Evolutionary conservation across 331 rosid species (phyloP).

Genomic region (Dryas integrifolia): DNA sequence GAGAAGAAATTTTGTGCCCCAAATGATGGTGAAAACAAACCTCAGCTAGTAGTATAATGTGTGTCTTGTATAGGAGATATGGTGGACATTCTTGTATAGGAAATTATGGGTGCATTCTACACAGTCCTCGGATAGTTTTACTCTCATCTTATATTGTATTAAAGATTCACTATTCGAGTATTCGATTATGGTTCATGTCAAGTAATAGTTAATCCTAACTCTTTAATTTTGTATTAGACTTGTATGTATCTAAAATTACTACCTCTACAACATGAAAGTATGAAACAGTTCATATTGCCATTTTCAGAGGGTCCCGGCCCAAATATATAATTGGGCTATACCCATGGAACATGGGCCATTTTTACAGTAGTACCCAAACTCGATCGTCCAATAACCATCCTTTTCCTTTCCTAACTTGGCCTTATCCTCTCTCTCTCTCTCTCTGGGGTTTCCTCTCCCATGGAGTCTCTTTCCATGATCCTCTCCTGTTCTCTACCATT

Average conservation of each 20-base stretch:
- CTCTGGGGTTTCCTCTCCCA: constrained; percentile 16
- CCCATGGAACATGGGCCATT: not conserved
- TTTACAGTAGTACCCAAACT: not conserved
- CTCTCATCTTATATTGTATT: no score
- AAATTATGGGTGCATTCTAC: not conserved
- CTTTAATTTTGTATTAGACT: not conserved
- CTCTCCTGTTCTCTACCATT: constrained; percentile 56
- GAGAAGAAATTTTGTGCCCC: constrained; percentile 37
- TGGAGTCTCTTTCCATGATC: constrained; percentile 58
- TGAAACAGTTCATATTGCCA: no score
- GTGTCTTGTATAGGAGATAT: not conserved
- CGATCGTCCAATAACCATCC: not conserved
- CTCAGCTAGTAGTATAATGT: constrained; percentile 16
- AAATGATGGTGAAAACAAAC: constrained; percentile 16
- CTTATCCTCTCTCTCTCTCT: constrained; percentile 1
- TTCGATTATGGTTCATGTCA: not conserved
- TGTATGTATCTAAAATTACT: not conserved
- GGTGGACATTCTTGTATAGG: constrained; percentile 18
- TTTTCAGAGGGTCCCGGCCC: no score
- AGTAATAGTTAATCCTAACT: no score
- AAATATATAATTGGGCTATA: not conserved
- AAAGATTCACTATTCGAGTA: not conserved
- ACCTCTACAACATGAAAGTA: not conserved
- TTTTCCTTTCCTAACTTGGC: constrained; percentile 6
- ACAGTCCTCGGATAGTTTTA: not conserved